These are phyloP conservation scores for Entrophospora sp. DNA, from an alignment of 192 early-diverging fungal species.

Conservation along the genomic window DNA sequence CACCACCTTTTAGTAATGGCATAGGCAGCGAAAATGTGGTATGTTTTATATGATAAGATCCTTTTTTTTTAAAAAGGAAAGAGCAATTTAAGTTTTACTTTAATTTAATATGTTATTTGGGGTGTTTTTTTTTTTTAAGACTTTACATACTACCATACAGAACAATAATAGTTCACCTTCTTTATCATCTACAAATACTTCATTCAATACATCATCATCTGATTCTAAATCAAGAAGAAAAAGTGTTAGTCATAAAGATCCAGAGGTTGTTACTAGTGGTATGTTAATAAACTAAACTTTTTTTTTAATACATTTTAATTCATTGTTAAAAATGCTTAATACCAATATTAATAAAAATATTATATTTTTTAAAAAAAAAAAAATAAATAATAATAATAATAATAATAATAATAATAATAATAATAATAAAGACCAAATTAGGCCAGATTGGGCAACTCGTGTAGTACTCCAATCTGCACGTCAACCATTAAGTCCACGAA, in stretches of 20 bases:
- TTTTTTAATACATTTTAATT: not conserved
- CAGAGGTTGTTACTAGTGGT: constrained; percentile 64
- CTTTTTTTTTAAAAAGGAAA: too few relatives aligned
- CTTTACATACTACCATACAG: not conserved
- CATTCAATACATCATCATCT: not conserved
- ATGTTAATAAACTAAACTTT: constrained; percentile 4
- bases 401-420: too few relatives aligned
- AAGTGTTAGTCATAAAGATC: constrained; percentile 42
- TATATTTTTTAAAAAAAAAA: not conserved
- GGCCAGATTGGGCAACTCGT: constrained; percentile 56
- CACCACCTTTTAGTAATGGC: constrained; percentile 31
- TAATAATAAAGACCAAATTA: constrained; percentile 50
- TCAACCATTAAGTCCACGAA: constrained; percentile 24
- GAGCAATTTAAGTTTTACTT: constrained; percentile 13
- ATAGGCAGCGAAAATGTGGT: constrained; percentile 8
- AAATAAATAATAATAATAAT: not conserved
- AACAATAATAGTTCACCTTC: not conserved
- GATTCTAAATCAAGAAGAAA: constrained; percentile 29
- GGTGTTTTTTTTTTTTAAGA: constrained; percentile 14
- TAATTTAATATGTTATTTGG: not conserved
- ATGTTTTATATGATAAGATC: too few relatives aligned
- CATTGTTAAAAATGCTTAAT: not conserved
- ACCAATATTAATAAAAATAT: too few relatives aligned
- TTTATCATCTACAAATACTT: constrained; percentile 22
- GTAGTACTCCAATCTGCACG: constrained; percentile 1